Evolutionary conservation across 2,329 filamentous ascomycete genomes (phyloP), one percentile per base, ranked within the genome.

Genomic region (Cucurbitaria berberidis): DNA sequence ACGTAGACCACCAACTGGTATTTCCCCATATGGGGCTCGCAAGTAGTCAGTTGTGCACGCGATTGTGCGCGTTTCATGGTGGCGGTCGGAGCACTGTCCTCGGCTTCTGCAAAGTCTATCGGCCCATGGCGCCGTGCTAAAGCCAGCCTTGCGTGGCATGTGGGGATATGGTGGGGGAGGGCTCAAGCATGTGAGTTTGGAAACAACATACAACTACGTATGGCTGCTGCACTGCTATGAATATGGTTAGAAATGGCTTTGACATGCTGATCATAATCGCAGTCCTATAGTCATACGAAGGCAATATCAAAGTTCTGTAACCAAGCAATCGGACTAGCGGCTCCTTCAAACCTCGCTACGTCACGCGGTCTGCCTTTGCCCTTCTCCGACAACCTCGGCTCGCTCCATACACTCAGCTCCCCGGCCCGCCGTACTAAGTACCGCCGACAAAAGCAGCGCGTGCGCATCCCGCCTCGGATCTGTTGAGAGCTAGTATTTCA

Each of bases 381-480:
- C 49, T 48, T 45, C 43, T 50, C 49, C 55, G 55, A 53, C 48
- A 64, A 62, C 59, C 61, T 60, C 57, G 57, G 54, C 51, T 55
- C 35, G 45, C 46, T 43, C 45, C 35, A 45, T 56, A 53, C 54
- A 62, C n/a, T n/a, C 52, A 54, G 56, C 52, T 39, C 35, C 45
- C 56, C 53, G 40, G 51, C 39, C 43, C 45, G 55, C 52, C 59
- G 50, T 59, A 53, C 51, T 51, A 40, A 39, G 34, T 50, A 57
- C 48, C 52, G 50, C 41, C 45, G 61, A 53, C 59, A 57, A 58
- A 44, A 34, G 53, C 53, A 59, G 57, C 56, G 54, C 58, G 59
- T 63, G 58, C 50, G 49, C 57, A 48, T 55, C 50, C 59, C 62
- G 65, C 55, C 63, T 57, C 57, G 61, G 61, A 57, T 55, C 54